Conservation (phyloP, 495 filamentous ascomycete species). For the Bryoglossum gracile region DNA sequence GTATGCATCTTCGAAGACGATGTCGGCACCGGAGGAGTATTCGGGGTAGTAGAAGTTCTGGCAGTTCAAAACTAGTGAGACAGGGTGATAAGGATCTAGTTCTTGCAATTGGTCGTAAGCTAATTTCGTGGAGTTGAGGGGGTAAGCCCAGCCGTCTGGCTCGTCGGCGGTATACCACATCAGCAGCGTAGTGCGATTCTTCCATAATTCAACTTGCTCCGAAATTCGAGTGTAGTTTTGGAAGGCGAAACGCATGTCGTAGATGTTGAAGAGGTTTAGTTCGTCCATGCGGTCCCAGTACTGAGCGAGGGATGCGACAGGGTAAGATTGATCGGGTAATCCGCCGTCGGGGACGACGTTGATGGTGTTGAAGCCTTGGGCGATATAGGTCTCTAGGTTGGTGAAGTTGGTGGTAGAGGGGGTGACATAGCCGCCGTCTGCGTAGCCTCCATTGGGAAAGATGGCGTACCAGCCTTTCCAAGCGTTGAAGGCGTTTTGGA, state of each 20-base stretch:
- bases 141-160: constrained; percentile 57
- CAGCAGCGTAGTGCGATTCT: constrained; percentile 47
- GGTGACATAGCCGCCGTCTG: constrained; percentile 46
- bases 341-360: constrained; percentile 42
- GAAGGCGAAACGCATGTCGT: constrained; percentile 55
- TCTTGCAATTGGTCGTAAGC: constrained; percentile 40
- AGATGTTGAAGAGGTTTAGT: constrained; percentile 55
- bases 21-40: constrained; percentile 55
- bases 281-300: constrained; percentile 49
- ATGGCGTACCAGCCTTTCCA: constrained; percentile 37
- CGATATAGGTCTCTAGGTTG: constrained; percentile 33
- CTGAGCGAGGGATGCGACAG: constrained; percentile 34
- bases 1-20: constrained; percentile 61
- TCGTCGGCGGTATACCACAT: constrained; percentile 65
- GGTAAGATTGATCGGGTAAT: constrained; percentile 32
- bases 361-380: constrained; percentile 46
- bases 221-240: constrained; percentile 46
- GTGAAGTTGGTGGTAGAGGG: constrained; percentile 32
- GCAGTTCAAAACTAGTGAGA: constrained; percentile 61
- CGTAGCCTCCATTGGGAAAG: constrained; percentile 60
- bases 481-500: constrained; percentile 25
- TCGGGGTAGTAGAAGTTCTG: constrained; percentile 59
- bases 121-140: constrained; percentile 38
- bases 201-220: constrained; percentile 44
- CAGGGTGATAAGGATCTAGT: constrained; percentile 63